These are phyloP conservation scores for Aspergillus cristatus DNA, from an alignment of 495 filamentous ascomycete species.

Conservation along the genomic window DNA sequence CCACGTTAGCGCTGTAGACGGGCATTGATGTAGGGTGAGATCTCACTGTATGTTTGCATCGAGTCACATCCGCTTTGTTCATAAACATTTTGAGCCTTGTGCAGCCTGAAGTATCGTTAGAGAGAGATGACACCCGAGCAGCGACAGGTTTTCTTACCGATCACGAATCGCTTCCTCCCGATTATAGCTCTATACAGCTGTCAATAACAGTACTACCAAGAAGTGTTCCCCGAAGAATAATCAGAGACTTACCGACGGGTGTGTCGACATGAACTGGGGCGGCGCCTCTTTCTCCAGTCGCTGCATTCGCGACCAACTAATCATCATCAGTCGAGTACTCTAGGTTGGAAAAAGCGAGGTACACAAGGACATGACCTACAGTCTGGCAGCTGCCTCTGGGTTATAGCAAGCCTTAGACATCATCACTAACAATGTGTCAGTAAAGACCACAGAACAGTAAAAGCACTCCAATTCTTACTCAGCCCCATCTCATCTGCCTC, in stretches of 20 bases:
- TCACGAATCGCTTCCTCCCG: constrained; percentile 61
- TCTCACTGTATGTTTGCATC: constrained; percentile 23
- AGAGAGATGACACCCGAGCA: background rate
- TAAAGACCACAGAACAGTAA: constrained; percentile 26
- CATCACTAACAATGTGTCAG: constrained; percentile 36
- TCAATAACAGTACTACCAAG: constrained; percentile 9
- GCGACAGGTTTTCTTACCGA: constrained; percentile 32
- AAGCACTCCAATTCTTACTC: constrained; percentile 25
- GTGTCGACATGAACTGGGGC: constrained; percentile 78
- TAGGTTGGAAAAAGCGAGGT: background rate
- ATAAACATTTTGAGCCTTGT: constrained; percentile 26
- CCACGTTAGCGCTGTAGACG: constrained; percentile 1
- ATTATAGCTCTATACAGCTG: constrained; percentile 45
- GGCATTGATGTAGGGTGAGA: background rate
- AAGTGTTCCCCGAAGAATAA: background rate
- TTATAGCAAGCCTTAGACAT: constrained; percentile 63
- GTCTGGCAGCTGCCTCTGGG: constrained; percentile 57
- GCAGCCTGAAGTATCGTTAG: constrained; percentile 17
- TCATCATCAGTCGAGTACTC: constrained; percentile 1
- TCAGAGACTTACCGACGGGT: constrained; percentile 70
- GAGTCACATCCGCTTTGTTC: constrained; percentile 26
- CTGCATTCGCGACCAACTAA: constrained; percentile 68
- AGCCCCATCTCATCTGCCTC: constrained; percentile 85
- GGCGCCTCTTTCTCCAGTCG: constrained; percentile 42
- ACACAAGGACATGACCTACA: constrained; percentile 28